Base-by-base conservation (phyloP, 805 yeast species). In the Metschnikowia similis region DNA sequence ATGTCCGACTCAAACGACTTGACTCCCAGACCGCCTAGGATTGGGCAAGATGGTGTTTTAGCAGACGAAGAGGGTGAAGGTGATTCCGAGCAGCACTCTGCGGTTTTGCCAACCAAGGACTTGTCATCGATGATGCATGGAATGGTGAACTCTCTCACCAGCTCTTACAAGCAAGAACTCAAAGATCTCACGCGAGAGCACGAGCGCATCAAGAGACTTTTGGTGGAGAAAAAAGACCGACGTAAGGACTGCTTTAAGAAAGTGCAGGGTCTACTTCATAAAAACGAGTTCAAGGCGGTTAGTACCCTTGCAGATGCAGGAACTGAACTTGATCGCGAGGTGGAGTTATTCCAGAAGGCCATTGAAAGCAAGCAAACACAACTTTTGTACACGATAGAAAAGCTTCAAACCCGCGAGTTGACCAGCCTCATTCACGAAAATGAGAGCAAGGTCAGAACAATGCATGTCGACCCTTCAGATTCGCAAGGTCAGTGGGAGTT, bases 131-230 rank as follows among this genome's bases (percentile, higher is more conserved):
- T 73, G 71, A 52, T 72, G 16, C 54, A 55, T 31, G 67, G 69
- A 6, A 66, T 81, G 64, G 74, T 83, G 1, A 69, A 71, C 47
- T 75, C 80, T n/a, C 67, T 84, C 46, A 55, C 77, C 21, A 78
- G 74, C 16, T 70, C 77, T n/a, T 88, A 83, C 61, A 83, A 81
- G 45, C 63, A 70, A 16, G 67, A 80, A 39, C 81, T 56, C 76
- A 76, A 53, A 36, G 75, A 81, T 4, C 52, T 70, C 17, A 61
- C 57, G 28, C 47, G 48, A 8, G 67, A 70, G 43, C 48, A 51
- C 37, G 52, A 51, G 45, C 55, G 56, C 2, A 49, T 66, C 29
- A 53, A 55, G 17, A 35, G 64, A 8, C 84, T 82, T 52, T 63
- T 87, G 43, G 70, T 68, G 30, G 75, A 74, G 43, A 83, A 83